Evolutionary conservation across 495 filamentous ascomycete species (phyloP), one percentile per base, ranked within the genome.

Genomic region (Penicillium subrubescens): DNA sequence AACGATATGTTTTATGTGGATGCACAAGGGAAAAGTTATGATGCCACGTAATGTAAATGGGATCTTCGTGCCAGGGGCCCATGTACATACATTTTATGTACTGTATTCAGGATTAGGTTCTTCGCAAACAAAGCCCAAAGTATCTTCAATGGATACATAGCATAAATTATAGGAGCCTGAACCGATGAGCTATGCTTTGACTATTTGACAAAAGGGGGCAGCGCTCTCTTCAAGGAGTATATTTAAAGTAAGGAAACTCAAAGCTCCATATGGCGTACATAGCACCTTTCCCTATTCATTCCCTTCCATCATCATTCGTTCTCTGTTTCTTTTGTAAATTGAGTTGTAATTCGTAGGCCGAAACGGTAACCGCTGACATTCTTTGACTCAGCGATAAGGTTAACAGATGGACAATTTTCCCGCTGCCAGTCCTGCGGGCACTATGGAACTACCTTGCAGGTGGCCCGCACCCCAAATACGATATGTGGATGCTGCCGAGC

Each of bases 361-460:
- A 37, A 56, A 52, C 57, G 43, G 27, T 44, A 54, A 31, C 29
- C 33, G 65, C 57, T 60, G 60, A 61, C 56, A 54, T 50, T 29
- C 14, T 25, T 64, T 65, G 59, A 68, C 65, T 65, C 44, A 27
- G 46, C 68, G 65, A 71, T 71, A 71, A 71, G 62, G 65, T 68
- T 65, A 60, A 39, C 8, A 54, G 33, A 52, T 29, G 61, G 59
- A 61, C 56, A 66, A 63, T 56, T 66, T 61, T 63, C 39, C 60
- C 61, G 53, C 57, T 41, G 60, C 60, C 60, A 64, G 41, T 62
- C 59, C 57, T 61, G 53, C 56, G 61, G 64, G 51, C 61, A 51
- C 57, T 65, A 59, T 68, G 34, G 62, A 27, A 61, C 61, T 52
- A 55, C 64, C 68, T 60, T 64, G 63, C 62, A 68, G 57, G 43